These are phyloP conservation scores for Oryza glumipatula DNA, from an alignment of 176 grass and related monocot species.

Conservation along the genomic window DNA sequence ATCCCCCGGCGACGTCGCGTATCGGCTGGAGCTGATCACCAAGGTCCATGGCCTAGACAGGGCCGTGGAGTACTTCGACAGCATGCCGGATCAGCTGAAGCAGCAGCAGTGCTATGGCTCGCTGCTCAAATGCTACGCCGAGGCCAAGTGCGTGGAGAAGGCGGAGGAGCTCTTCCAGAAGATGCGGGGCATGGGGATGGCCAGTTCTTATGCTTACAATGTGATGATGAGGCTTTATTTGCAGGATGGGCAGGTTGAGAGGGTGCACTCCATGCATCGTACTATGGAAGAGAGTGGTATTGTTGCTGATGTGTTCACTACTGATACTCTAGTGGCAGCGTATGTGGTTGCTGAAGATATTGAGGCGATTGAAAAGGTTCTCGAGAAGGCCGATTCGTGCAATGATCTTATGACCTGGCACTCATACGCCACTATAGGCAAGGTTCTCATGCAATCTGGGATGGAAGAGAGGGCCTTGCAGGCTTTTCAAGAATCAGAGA, in stretches of 20 bases:
- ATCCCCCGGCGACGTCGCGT: slow-evolving; percentile 50
- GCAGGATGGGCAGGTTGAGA: slow-evolving; percentile 38
- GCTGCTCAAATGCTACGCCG: slow-evolving; percentile 59
- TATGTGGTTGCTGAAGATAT: slow-evolving; percentile 44
- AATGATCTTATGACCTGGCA: slow-evolving; percentile 39
- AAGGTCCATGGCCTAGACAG: slow-evolving; percentile 57
- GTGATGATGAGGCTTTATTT: slow-evolving; percentile 57
- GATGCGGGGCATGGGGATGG: slow-evolving; percentile 43
- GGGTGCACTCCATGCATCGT: slow-evolving; percentile 36
- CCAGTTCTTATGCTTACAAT: slow-evolving; percentile 39
- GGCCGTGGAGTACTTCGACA: slow-evolving; percentile 56
- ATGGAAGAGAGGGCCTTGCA: slow-evolving; percentile 39
- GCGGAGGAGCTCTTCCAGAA: slow-evolving; percentile 56
- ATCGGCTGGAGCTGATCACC: slow-evolving; percentile 53
- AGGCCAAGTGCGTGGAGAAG: slow-evolving; percentile 45
- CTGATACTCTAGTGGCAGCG: slow-evolving; percentile 22
- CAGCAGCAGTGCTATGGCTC: slow-evolving; percentile 54
- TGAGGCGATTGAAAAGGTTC: slow-evolving; percentile 38
- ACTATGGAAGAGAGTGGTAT: slow-evolving; percentile 48
- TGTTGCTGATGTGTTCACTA: slow-evolving; percentile 46
- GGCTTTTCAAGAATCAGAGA: slow-evolving; percentile 47
- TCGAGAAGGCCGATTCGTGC: slow-evolving; percentile 17
- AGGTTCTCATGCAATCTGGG: slow-evolving; percentile 42
- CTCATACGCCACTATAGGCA: slow-evolving; percentile 31
- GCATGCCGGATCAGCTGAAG: slow-evolving; percentile 46